phyloP scores from a whole-genome alignment of 2,329 filamentous ascomycete species.

The Aureobasidium musti region DNA sequence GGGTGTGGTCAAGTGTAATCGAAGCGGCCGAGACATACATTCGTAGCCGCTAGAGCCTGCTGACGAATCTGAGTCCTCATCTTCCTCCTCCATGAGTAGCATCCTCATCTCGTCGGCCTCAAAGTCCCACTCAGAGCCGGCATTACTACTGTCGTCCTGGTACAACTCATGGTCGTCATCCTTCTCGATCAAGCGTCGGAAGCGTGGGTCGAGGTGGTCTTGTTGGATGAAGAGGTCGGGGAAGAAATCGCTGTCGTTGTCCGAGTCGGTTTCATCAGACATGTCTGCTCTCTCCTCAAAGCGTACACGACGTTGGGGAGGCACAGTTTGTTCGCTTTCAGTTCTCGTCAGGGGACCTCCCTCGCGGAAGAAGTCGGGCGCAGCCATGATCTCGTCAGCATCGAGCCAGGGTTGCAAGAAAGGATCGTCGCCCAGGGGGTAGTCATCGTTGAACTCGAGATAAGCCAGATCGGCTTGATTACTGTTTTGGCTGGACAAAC shows the following conservation, averaged over 20 bases:
- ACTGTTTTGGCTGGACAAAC: slow-evolving; percentile 34
- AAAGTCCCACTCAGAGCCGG: slow-evolving; percentile 41
- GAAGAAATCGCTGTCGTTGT: slow-evolving; percentile 39
- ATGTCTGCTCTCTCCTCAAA: slow-evolving; percentile 40
- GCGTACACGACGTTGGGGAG: slow-evolving; percentile 41
- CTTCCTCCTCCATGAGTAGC: slow-evolving; percentile 39
- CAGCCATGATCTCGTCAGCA: slow-evolving; percentile 17
- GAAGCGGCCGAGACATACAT: slow-evolving; percentile 36
- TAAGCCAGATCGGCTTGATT: slow-evolving; percentile 31
- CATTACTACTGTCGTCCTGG: slow-evolving; percentile 36
- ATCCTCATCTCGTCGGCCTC: slow-evolving; percentile 40
- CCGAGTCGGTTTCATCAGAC: slow-evolving; percentile 37
- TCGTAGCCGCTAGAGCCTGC: slow-evolving; percentile 38
- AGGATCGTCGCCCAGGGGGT: slow-evolving; percentile 21
- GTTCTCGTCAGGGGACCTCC: slow-evolving; percentile 16
- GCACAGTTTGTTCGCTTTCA: slow-evolving; percentile 34
- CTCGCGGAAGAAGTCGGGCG: slow-evolving; percentile 24
- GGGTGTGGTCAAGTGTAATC: not conserved
- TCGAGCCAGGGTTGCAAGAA: slow-evolving; percentile 27
- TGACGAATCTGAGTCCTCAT: slow-evolving; percentile 38
- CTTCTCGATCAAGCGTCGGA: slow-evolving; percentile 34
- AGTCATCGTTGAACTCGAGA: slow-evolving; percentile 30
- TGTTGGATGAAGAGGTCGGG: slow-evolving; percentile 42
- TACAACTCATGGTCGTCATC: slow-evolving; percentile 37
- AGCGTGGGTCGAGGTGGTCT: slow-evolving; percentile 35